Evolutionary conservation across 148 eudicot genomes (phyloP), one percentile per base, ranked within the genome.

Genomic region (Drosera capensis): DNA sequence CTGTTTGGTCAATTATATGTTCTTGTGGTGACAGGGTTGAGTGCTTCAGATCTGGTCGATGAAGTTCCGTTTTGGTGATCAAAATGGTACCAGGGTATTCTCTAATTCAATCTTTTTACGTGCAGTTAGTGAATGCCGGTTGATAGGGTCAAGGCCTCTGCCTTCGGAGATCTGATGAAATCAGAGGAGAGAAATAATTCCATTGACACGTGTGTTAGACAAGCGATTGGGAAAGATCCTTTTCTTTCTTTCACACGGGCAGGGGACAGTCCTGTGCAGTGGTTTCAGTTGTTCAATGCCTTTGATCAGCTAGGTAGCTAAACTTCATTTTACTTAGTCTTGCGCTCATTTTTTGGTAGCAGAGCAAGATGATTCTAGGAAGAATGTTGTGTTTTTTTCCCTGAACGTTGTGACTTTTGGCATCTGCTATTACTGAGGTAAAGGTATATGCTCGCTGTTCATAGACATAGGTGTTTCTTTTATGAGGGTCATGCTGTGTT

Each of bases 231-330:
- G 31, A 81, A 68, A 54, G 93, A 84, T 65, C 75, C 82, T 55
- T 56, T 62, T 41, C 68, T 82, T 66, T 75, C 82, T 56, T 83
- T 74, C 58, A 35, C 83, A 41, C 79, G 77, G 79, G 53, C 73
- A 46, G 80, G 75, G 34, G 86, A 79, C 60, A 61, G 41, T 55
- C 71, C 80, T 40, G 63, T 70, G 57, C 95, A 75, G 54, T 73
- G 70, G 85, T 58, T 71, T 41, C 99, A 90, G 62, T 54, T 88
- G 49, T 68, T 83, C 61, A 64, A 83, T 43, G 78, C 77, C 46
- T 72, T 75, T 37, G 86, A 83, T 57, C 87, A 71, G 54, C 84
- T 57, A 73, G 97, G 97, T 90, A 70, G 43, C 34, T 23, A 28
- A 41, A 45, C 22, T 43, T 16, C 40, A 35, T 51, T 46, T 20